Conservation (phyloP, 1,139 yeast species). For the Hansenula anomala region DNA sequence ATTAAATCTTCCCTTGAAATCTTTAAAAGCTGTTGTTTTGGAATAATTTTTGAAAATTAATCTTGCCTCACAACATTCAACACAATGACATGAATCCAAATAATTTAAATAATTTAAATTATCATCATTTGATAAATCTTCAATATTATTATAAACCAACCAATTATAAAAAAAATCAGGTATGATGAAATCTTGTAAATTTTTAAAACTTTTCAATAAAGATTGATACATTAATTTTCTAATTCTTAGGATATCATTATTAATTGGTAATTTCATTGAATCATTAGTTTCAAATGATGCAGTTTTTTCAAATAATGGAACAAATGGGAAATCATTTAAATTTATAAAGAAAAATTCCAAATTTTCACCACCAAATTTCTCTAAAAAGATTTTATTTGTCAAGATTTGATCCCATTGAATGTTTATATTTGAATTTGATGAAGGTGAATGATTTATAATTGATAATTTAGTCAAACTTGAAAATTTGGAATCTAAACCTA, state of each 20-base stretch:
- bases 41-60: slow-evolving; percentile 11
- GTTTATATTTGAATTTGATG: slow-evolving; percentile 12
- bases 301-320: slow-evolving; percentile 20
- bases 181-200: slow-evolving; percentile 12
- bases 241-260: slow-evolving; percentile 9
- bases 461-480: slow-evolving; percentile 15
- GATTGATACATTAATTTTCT: slow-evolving; percentile 19
- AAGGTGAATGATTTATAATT: slow-evolving; percentile 19
- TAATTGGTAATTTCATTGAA: slow-evolving; percentile 17
- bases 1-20: slow-evolving; percentile 20
- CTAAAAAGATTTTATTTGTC: slow-evolving; percentile 9
- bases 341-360: slow-evolving; percentile 20
- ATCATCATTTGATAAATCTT: slow-evolving; percentile 11
- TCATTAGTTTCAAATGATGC: slow-evolving; percentile 12
- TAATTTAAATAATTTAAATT: slow-evolving; percentile 18
- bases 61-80: slow-evolving; percentile 16
- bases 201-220: slow-evolving; percentile 9
- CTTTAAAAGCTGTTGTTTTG: slow-evolving; percentile 17
- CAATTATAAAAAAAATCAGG: slow-evolving; percentile 25
- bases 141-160: slow-evolving; percentile 21
- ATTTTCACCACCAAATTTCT: slow-evolving; percentile 11
- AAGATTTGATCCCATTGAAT: slow-evolving; percentile 21
- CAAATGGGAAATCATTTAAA: slow-evolving; percentile 22
- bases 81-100: slow-evolving; percentile 19
- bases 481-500: slow-evolving; percentile 1